phyloP scores from a whole-genome alignment of 1,139 yeast species.

The Candida mesenterica region DNA sequence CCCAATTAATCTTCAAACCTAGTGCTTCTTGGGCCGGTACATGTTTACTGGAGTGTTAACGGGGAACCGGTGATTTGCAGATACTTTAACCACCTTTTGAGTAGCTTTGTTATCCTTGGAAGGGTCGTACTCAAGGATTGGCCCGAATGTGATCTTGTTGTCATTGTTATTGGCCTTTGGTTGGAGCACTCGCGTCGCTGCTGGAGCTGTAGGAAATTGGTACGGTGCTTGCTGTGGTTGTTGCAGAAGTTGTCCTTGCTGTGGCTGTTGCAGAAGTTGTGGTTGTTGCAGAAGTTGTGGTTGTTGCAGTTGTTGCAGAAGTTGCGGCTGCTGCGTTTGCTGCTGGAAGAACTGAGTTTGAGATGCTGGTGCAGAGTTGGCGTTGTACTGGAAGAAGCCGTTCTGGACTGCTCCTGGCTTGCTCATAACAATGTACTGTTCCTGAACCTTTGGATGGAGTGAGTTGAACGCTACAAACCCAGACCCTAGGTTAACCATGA shows the following conservation, averaged over 20 bases:
- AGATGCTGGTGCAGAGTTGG: conserved; percentile 13
- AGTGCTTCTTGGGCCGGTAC: conserved; percentile 34
- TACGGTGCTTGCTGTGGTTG: neutral
- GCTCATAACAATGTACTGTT: conserved; percentile 19
- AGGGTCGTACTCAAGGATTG: conserved; percentile 44
- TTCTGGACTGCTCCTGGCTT: conserved; percentile 6
- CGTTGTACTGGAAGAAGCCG: conserved; percentile 1
- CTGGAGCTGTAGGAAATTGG: conserved; percentile 3
- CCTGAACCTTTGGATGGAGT: conserved; percentile 20
- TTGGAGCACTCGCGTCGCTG: conserved; percentile 6
- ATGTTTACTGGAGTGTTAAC: conserved; percentile 33
- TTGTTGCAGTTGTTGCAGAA: conserved; percentile 8
- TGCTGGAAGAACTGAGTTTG: conserved; percentile 12
- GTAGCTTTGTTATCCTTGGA: conserved; percentile 29
- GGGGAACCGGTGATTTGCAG: conserved; percentile 27
- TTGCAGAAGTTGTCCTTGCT: too few species aligned
- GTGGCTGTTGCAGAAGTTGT: too few species aligned
- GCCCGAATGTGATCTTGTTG: conserved; percentile 40
- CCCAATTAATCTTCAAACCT: neutral
- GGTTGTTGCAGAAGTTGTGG: conserved; percentile 10
- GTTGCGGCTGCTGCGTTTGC: conserved; percentile 13
- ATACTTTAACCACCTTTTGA: conserved; percentile 16
- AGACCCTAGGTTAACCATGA: conserved; percentile 22
- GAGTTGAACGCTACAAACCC: conserved; percentile 22
- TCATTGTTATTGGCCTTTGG: conserved; percentile 16